These are phyloP conservation scores for Paratinospora sagittata DNA, from an alignment of 164 flowering plant genomes.

Conservation along the genomic window DNA sequence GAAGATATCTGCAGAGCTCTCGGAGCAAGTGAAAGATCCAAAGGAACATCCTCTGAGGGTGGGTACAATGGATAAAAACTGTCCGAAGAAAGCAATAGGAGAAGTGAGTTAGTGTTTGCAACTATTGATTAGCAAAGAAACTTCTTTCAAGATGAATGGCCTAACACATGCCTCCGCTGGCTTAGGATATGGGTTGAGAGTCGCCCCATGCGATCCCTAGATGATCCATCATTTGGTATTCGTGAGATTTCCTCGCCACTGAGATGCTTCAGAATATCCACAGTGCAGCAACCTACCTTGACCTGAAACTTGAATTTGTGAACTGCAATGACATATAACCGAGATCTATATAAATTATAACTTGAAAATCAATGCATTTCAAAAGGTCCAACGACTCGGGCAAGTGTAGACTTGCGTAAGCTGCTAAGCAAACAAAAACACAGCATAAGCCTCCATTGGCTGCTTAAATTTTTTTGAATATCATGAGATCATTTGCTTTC, in stretches of 20 bases:
- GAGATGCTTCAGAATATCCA: conserved; percentile 82
- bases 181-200: conserved; percentile 68
- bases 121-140: background rate
- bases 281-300: conserved; percentile 71
- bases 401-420: too few relatives aligned
- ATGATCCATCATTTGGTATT: conserved; percentile 46
- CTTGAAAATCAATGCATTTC: too few relatives aligned
- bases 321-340: background rate
- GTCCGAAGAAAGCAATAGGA: conserved; percentile 18
- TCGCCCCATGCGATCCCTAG: conserved; percentile 67
- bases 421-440: background rate
- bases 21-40: conserved; percentile 82
- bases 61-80: conserved; percentile 98
- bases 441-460: background rate
- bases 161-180: conserved; percentile 64
- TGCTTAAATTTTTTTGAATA: too few relatives aligned
- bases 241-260: conserved; percentile 84
- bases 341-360: background rate
- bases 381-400: too few relatives aligned
- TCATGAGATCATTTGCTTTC: too few relatives aligned
- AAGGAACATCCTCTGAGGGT: conserved; percentile 67
- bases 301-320: conserved; percentile 41
- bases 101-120: background rate
- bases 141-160: background rate
- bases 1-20: conserved; percentile 64